A percentile compares a stretch with the other conserved stretches of the same genome.
Evolutionary conservation across 2,329 filamentous ascomycete species (phyloP).

Genomic region (Didymosphaeria variabile): DNA sequence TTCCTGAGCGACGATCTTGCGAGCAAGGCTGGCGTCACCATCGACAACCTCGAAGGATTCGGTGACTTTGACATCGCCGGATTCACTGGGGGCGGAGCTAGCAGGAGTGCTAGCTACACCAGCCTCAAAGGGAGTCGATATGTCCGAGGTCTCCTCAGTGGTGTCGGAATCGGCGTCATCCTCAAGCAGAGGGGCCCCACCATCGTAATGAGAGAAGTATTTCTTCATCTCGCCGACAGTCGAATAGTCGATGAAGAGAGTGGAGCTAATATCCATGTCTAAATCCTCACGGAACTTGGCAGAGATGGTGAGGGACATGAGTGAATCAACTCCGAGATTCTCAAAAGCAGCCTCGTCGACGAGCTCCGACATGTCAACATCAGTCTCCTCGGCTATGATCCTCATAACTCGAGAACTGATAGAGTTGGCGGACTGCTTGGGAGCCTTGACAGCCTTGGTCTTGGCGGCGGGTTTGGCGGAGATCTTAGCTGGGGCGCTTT

Average conservation of each 20-base stretch:
- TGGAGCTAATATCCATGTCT: slow-evolving; percentile 66
- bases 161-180: slow-evolving; percentile 54
- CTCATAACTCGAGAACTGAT: slow-evolving; percentile 66
- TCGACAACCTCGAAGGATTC: slow-evolving; percentile 43
- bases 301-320: slow-evolving; percentile 68
- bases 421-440: slow-evolving; percentile 58
- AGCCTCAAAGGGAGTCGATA: slow-evolving; percentile 55
- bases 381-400: slow-evolving; percentile 73
- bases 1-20: slow-evolving; percentile 61
- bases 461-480: slow-evolving; percentile 63
- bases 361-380: slow-evolving; percentile 66
- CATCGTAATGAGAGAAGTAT: slow-evolving; percentile 61
- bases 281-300: slow-evolving; percentile 70
- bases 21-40: slow-evolving; percentile 56
- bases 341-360: slow-evolving; percentile 68
- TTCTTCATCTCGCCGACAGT: slow-evolving; percentile 69
- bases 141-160: slow-evolving; percentile 48
- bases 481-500: slow-evolving; percentile 42
- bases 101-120: slow-evolving; percentile 57
- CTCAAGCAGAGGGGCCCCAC: slow-evolving; percentile 46
- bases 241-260: slow-evolving; percentile 67
- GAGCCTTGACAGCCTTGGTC: slow-evolving; percentile 58
- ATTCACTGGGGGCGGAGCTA: slow-evolving; percentile 58
- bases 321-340: slow-evolving; percentile 69
- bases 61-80: slow-evolving; percentile 47